Conservation (phyloP, 495 filamentous ascomycete genomes). For the Hyaloscypha finlandica region DNA sequence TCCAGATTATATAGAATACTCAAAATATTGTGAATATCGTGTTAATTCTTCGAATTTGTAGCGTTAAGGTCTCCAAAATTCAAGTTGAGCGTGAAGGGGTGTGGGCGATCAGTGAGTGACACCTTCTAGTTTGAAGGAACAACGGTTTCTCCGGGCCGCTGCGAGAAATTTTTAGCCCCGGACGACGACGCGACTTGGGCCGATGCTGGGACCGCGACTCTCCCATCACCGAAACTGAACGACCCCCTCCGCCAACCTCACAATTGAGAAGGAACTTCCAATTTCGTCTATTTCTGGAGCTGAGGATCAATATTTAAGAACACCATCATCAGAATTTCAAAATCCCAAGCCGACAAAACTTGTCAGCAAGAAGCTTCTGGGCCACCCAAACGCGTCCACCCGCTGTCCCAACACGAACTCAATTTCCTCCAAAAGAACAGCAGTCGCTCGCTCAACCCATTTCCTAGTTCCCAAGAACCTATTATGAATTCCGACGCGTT, state of each 20-base stretch:
- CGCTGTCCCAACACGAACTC: neutral
- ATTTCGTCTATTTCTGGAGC: neutral
- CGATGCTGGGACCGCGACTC: neutral
- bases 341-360: neutral
- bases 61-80: too few relatives aligned
- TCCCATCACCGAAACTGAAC: neutral
- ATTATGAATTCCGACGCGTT: slow-evolving; percentile 25
- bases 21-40: too few relatives aligned
- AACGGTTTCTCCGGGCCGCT: neutral
- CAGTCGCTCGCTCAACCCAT: neutral
- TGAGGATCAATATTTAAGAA: neutral
- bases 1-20: too few relatives aligned
- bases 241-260: neutral
- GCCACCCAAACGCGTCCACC: neutral
- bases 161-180: neutral
- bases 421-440: neutral
- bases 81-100: too few relatives aligned
- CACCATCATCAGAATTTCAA: neutral
- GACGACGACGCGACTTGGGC: neutral
- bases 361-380: neutral
- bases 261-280: neutral
- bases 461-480: neutral
- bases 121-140: too few relatives aligned
- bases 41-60: too few relatives aligned
- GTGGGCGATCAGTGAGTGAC: too few relatives aligned